phyloP scores from a whole-genome alignment of 2,329 filamentous ascomycete species.

The Penicillium sp. region DNA sequence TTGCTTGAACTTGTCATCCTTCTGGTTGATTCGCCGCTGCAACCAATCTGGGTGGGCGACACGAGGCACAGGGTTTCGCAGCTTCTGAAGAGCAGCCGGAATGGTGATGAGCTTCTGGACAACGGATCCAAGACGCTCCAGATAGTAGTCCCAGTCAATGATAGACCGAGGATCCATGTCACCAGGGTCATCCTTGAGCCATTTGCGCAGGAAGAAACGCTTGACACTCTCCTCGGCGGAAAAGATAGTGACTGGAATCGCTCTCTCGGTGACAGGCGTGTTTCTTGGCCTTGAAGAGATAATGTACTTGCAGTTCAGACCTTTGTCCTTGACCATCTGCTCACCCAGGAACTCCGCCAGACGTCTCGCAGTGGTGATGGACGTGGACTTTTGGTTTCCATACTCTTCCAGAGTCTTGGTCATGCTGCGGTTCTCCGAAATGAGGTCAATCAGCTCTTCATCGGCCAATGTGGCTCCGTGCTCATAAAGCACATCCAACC shows the following conservation, averaged over 20 bases:
- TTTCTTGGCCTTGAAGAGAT: conserved; percentile 87
- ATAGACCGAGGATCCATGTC: conserved; percentile 89
- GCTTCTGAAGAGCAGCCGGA: conserved; percentile 91
- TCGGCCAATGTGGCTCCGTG: conserved; percentile 90
- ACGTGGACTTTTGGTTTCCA: conserved; percentile 92
- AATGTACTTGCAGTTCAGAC: conserved; percentile 99
- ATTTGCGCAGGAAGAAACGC: conserved; percentile 87
- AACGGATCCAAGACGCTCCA: conserved; percentile 92
- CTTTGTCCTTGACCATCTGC: conserved; percentile 99
- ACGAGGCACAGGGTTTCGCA: conserved; percentile 90
- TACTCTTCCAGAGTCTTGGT: conserved; percentile 96
- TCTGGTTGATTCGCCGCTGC: conserved; percentile 87
- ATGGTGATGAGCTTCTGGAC: conserved; percentile 99
- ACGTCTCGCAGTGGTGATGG: conserved; percentile 96
- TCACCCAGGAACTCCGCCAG: conserved; percentile 95
- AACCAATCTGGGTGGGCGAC: conserved; percentile 97
- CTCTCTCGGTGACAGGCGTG: conserved; percentile 91
- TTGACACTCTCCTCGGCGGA: conserved; percentile 90
- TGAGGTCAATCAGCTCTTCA: conserved; percentile 98
- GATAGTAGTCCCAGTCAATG: conserved; percentile 97
- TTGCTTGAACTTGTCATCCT: conserved; percentile 97
- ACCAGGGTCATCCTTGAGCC: conserved; percentile 89
- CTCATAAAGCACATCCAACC: conserved; percentile 92
- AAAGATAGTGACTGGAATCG: conserved; percentile 95
- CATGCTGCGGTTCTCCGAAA: conserved; percentile 99